A percentile compares a stretch with the other conserved stretches of the same genome.
Evolutionary conservation across 805 yeast species (phyloP).

Genomic region (Ogataea saltuana): DNA sequence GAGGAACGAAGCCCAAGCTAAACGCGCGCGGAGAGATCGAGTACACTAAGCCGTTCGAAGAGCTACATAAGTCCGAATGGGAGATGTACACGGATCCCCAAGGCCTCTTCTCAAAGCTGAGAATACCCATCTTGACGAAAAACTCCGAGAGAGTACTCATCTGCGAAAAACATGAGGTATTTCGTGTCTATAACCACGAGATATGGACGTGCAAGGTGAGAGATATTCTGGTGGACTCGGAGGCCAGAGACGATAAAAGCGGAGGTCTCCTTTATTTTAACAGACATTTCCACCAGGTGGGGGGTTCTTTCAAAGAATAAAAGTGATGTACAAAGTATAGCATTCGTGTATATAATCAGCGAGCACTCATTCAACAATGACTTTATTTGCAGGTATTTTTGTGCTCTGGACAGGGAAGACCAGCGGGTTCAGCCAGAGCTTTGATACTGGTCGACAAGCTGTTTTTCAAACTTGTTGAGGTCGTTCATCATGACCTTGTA

Average conservation of each 20-base stretch:
- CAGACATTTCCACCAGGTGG: slow-evolving; percentile 54
- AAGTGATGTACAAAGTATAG: not conserved
- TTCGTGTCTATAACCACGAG: slow-evolving; percentile 80
- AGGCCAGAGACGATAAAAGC: slow-evolving; percentile 37
- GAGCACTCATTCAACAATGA: not conserved
- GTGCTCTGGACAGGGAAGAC: not conserved
- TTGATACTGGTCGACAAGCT: slow-evolving; percentile 16
- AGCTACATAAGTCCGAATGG: slow-evolving; percentile 41
- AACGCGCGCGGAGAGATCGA: slow-evolving; percentile 31
- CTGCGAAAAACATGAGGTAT: slow-evolving; percentile 54
- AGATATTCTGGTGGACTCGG: slow-evolving; percentile 44
- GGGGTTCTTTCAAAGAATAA: slow-evolving; percentile 25
- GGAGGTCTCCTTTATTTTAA: slow-evolving; percentile 72
- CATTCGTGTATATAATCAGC: slow-evolving; percentile 2
- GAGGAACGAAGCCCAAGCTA: slow-evolving; percentile 53
- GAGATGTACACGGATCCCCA: slow-evolving; percentile 30
- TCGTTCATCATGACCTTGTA: slow-evolving; percentile 26
- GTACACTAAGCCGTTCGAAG: slow-evolving; percentile 55
- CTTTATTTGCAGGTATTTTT: not conserved
- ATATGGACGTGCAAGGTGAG: slow-evolving; percentile 83
- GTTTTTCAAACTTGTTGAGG: slow-evolving; percentile 28
- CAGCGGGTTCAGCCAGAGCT: not conserved
- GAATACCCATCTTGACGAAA: slow-evolving; percentile 53
- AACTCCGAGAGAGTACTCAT: slow-evolving; percentile 61
- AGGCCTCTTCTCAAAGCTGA: slow-evolving; percentile 19